These are phyloP conservation scores for Saccharomycopsis sp. DNA, from an alignment of 805 yeast species.

Conservation along the genomic window DNA sequence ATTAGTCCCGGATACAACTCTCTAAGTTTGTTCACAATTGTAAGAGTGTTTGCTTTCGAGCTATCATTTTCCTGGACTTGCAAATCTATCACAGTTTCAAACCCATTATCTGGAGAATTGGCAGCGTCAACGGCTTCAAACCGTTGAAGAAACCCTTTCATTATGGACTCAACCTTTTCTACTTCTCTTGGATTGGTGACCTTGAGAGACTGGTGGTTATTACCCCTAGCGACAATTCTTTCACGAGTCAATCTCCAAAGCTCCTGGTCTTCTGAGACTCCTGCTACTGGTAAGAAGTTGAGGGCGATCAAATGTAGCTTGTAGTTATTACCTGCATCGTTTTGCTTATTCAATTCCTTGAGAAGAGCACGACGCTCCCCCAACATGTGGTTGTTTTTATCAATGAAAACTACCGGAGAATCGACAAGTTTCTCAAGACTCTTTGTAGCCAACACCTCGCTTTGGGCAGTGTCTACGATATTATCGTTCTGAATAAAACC, in stretches of 20 bases:
- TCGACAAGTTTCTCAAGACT: constrained; percentile 29
- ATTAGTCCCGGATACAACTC: constrained; percentile 43
- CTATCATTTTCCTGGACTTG: constrained; percentile 37
- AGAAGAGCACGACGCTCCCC: constrained; percentile 60
- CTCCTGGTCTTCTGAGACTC: constrained; percentile 24
- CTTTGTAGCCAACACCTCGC: not conserved
- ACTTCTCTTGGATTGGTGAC: constrained; percentile 35
- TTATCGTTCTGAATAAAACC: constrained; percentile 81
- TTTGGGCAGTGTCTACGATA: constrained; percentile 32
- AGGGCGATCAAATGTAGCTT: constrained; percentile 54
- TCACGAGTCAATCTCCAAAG: constrained; percentile 48
- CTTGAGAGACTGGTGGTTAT: constrained; percentile 81
- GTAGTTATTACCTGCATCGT: not conserved
- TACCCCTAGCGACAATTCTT: constrained; percentile 68
- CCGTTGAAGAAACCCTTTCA: constrained; percentile 67
- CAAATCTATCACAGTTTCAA: constrained; percentile 61
- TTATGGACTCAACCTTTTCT: constrained; percentile 47
- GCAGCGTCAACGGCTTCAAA: constrained; percentile 52
- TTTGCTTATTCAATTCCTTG: constrained; percentile 30
- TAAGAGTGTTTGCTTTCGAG: constrained; percentile 43
- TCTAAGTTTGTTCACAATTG: constrained; percentile 29
- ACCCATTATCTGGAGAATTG: constrained; percentile 53
- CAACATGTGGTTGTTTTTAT: constrained; percentile 73
- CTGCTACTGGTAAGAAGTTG: constrained; percentile 45
- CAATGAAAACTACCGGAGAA: constrained; percentile 56